These are phyloP conservation scores for Psophocarpus tetragonolobus DNA, from an alignment of 306 rosid genomes.

Conservation along the genomic window DNA sequence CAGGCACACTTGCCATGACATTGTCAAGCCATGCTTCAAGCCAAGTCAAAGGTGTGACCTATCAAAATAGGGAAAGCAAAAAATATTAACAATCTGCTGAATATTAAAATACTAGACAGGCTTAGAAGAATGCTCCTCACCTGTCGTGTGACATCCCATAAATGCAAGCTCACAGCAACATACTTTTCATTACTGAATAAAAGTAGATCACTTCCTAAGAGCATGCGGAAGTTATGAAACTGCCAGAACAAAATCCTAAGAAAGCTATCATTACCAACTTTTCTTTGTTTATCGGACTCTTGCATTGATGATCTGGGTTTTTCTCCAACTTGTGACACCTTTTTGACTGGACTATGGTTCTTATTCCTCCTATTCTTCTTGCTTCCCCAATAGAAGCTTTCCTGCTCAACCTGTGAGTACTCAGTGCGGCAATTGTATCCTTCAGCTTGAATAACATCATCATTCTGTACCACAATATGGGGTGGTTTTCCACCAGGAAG, in stretches of 20 bases:
- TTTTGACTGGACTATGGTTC: conserved; percentile 51
- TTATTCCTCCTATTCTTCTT: conserved; percentile 70
- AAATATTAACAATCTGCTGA: conserved; percentile 29
- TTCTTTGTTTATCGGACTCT: conserved; percentile 87
- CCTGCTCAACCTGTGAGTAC: conserved; percentile 59
- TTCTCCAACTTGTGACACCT: conserved; percentile 85
- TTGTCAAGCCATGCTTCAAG: conserved; percentile 99
- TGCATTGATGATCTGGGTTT: conserved; percentile 66
- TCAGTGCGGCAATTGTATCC: conserved; percentile 56
- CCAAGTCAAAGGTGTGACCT: conserved; percentile 96
- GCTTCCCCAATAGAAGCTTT: conserved; percentile 57
- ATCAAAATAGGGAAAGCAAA: conserved; percentile 27
- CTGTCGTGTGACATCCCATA: conserved; percentile 92
- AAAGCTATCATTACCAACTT: conserved; percentile 69
- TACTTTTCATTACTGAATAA: conserved; percentile 92
- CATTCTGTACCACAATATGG: conserved; percentile 57
- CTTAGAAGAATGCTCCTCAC: conserved; percentile 45
- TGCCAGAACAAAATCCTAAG: conserved; percentile 91
- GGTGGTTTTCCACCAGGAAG: conserved; percentile 71
- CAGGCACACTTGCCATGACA: conserved; percentile 98
- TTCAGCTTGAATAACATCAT: conserved; percentile 56
- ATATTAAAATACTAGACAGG: not conserved
- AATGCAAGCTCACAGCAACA: conserved; percentile 95
- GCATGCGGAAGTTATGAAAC: conserved; percentile 97
- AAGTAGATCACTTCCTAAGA: conserved; percentile 90